phyloP scores from a whole-genome alignment of 192 early-diverging fungal species.

The Dispira simplex region DNA sequence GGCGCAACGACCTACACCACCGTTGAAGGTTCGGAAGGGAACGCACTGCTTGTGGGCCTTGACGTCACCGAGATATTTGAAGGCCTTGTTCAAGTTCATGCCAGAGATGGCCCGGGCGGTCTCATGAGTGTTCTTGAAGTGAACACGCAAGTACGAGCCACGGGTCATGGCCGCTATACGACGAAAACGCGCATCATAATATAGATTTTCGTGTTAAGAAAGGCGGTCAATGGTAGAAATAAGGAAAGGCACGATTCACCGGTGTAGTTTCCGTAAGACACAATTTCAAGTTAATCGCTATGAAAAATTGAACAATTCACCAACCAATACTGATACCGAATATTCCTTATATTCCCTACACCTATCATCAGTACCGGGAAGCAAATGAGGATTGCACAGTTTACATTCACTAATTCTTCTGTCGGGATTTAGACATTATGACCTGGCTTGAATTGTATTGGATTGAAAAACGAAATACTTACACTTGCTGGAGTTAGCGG shows the following conservation, averaged over 20 bases:
- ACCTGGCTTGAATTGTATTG: neutral
- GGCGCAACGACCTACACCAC: slow-evolving; percentile 91
- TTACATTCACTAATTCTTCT: neutral
- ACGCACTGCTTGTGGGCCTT: slow-evolving; percentile 94
- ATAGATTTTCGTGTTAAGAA: slow-evolving; percentile 11
- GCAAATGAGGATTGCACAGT: too few species aligned
- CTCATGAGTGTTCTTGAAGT: slow-evolving; percentile 99
- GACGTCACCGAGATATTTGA: slow-evolving; percentile 84
- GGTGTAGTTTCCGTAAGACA: neutral
- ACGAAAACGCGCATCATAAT: neutral
- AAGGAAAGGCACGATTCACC: too few species aligned
- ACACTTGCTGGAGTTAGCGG: slow-evolving; percentile 66
- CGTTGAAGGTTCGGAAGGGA: slow-evolving; percentile 94
- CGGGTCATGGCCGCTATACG: slow-evolving; percentile 66
- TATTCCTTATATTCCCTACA: too few species aligned
- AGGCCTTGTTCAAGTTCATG: slow-evolving; percentile 82
- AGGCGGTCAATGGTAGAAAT: neutral
- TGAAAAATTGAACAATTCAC: neutral
- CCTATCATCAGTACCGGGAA: too few species aligned
- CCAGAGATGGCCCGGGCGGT: slow-evolving; percentile 86
- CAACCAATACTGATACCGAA: neutral
- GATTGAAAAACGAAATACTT: slow-evolving; percentile 15
- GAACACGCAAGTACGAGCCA: slow-evolving; percentile 85
- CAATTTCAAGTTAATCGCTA: neutral
- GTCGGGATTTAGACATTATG: neutral